Evolutionary conservation across 148 eudicot species (phyloP).

Genomic region (Tetragonia tetragonoides): DNA sequence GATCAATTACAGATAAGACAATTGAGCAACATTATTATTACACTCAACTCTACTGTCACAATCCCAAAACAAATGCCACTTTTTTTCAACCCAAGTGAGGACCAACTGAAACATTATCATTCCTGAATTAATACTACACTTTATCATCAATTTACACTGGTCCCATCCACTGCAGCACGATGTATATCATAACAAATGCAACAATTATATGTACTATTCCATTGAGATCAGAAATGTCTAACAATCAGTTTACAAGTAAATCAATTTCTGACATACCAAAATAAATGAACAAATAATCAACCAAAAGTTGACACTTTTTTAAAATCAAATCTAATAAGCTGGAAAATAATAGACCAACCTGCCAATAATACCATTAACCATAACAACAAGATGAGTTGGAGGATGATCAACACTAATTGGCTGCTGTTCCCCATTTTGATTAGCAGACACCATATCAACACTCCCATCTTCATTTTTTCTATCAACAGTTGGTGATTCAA

Average conservation of each 20-base stretch:
- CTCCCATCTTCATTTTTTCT: conserved; percentile 43
- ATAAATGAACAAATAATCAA: not conserved
- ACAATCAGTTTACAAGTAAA: no score
- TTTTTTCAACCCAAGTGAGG: not conserved
- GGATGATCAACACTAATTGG: conserved; percentile 17
- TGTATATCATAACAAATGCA: no score
- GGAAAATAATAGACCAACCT: conserved; percentile 40
- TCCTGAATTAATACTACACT: no score
- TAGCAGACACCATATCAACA: conserved; percentile 54
- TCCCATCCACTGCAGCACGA: no score
- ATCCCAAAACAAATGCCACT: not conserved
- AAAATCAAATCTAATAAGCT: no score
- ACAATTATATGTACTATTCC: no score
- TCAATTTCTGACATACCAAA: not conserved
- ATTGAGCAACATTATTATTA: no score
- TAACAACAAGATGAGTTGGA: conserved; percentile 68
- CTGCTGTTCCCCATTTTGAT: conserved; percentile 9
- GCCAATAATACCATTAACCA: conserved; percentile 85
- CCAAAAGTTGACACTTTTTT: no score
- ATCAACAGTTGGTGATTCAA: conserved; percentile 49
- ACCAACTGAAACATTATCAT: not conserved
- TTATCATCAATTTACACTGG: no score
- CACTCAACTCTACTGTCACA: no score
- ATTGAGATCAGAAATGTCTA: no score
- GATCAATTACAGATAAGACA: no score